Evolutionary conservation across 2,329 filamentous ascomycete species (phyloP).

Genomic region (Pseudogymnoascus sp.): DNA sequence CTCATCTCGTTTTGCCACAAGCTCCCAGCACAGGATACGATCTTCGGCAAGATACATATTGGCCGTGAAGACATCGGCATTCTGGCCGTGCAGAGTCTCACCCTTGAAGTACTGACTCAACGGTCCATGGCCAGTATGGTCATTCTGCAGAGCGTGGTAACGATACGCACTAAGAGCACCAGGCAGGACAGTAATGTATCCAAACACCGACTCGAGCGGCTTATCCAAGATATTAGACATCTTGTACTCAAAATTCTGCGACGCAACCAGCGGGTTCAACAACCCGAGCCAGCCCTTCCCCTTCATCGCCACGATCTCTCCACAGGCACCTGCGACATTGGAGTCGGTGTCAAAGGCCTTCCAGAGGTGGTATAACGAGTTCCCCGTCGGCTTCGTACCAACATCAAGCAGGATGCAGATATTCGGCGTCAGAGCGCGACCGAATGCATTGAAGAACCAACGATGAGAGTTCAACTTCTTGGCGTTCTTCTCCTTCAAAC

Average conservation of each 20-base stretch:
- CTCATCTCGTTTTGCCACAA: slow-evolving; percentile 90
- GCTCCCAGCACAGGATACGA: slow-evolving; percentile 85
- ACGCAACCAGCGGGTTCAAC: slow-evolving; percentile 88
- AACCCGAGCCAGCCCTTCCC: slow-evolving; percentile 75
- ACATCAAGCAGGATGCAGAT: slow-evolving; percentile 96
- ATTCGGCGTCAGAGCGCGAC: slow-evolving; percentile 83
- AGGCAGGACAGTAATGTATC: slow-evolving; percentile 94
- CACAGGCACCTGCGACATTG: slow-evolving; percentile 91
- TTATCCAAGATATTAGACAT: slow-evolving; percentile 99
- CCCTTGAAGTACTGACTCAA: slow-evolving; percentile 99
- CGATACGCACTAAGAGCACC: slow-evolving; percentile 92
- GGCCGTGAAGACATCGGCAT: slow-evolving; percentile 93
- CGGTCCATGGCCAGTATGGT: slow-evolving; percentile 88
- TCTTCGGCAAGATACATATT: slow-evolving; percentile 94
- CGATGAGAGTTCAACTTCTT: slow-evolving; percentile 98
- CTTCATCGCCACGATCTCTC: slow-evolving; percentile 96
- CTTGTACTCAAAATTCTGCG: slow-evolving; percentile 99
- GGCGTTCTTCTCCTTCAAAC: slow-evolving; percentile 92
- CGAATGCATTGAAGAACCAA: slow-evolving; percentile 99
- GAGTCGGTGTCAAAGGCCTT: slow-evolving; percentile 98
- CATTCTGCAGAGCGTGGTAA: slow-evolving; percentile 93
- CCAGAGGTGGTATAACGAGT: slow-evolving; percentile 95
- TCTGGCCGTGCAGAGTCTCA: slow-evolving; percentile 89
- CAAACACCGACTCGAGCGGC: slow-evolving; percentile 91
- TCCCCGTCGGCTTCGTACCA: slow-evolving; percentile 81